Evolutionary conservation across 2,329 filamentous ascomycete genomes (phyloP).

Genomic region (Monosporascus sp.): DNA sequence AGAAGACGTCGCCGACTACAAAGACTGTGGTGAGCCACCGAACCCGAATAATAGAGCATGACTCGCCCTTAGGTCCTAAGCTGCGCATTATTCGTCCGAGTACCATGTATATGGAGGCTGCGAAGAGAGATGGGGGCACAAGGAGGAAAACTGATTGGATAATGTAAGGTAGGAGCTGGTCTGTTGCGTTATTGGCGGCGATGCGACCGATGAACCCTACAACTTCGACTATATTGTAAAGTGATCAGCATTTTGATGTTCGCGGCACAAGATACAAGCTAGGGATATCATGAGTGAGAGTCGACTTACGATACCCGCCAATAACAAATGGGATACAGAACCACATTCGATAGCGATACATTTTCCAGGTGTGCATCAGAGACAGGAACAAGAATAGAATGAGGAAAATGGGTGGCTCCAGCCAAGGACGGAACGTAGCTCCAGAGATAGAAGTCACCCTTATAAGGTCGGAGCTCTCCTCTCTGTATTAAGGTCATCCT

Average conservation of each 20-base stretch:
- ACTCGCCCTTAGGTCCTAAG: slow-evolving; percentile 28
- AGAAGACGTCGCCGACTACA: slow-evolving; percentile 40
- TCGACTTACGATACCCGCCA: not conserved
- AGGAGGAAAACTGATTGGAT: slow-evolving; percentile 31
- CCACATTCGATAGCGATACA: not conserved
- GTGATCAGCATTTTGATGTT: not conserved
- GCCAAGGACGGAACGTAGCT: not conserved
- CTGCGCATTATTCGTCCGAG: slow-evolving; percentile 31
- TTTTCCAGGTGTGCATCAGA: not conserved
- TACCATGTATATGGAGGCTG: slow-evolving; percentile 16
- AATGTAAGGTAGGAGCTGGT: slow-evolving; percentile 25
- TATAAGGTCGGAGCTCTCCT: not conserved
- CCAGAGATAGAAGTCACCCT: not conserved
- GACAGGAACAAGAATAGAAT: not conserved
- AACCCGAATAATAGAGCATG: slow-evolving; percentile 33
- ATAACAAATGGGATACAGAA: not conserved
- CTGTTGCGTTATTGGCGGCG: slow-evolving; percentile 14
- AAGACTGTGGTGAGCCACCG: slow-evolving; percentile 43
- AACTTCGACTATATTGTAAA: slow-evolving; percentile 26
- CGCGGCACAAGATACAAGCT: not conserved
- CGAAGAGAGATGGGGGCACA: slow-evolving; percentile 35
- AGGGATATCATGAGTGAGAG: not conserved
- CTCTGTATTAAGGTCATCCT: not conserved
- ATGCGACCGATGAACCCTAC: slow-evolving; percentile 30
- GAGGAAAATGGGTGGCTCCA: not conserved